Conservation (phyloP, 176 grass and related monocot species). For the Ananas comosus region DNA sequence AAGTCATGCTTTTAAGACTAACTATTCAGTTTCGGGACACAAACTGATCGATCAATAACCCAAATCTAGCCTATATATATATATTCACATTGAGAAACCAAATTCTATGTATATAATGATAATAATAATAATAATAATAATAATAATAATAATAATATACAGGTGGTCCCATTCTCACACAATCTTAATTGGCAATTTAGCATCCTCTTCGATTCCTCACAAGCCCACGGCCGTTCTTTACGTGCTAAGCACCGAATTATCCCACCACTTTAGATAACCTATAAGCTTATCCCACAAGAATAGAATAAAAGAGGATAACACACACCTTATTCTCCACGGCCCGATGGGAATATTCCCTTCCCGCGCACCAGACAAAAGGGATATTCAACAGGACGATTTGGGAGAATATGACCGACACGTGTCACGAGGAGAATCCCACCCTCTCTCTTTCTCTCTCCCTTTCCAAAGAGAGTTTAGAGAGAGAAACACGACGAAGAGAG, state of each 20-base stretch:
- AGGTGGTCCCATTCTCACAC: conserved; percentile 23
- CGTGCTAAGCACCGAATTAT: conserved; percentile 1
- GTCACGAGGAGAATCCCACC: conserved; percentile 42
- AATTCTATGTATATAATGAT: too few species aligned
- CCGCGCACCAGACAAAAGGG: conserved; percentile 58
- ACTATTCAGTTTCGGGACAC: too few species aligned
- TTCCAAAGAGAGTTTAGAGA: neutral
- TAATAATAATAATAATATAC: neutral
- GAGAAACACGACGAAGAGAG: conserved; percentile 6
- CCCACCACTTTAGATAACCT: neutral
- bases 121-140: too few species aligned
- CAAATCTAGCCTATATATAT: too few species aligned
- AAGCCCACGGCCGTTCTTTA: conserved; percentile 49
- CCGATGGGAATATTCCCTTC: conserved; percentile 37
- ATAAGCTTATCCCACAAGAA: too few species aligned
- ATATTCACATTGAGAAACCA: too few species aligned
- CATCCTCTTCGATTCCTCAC: conserved; percentile 42
- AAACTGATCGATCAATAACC: too few species aligned
- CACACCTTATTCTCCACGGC: neutral
- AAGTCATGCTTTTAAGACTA: too few species aligned
- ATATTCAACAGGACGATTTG: conserved; percentile 65
- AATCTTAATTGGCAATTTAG: conserved; percentile 39
- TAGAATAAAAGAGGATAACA: too few species aligned
- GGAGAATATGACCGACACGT: conserved; percentile 35
- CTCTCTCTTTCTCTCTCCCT: neutral